These are phyloP conservation scores for Boletus bicolor DNA, from an alignment of 768 basidiomycete species.

Conservation along the genomic window DNA sequence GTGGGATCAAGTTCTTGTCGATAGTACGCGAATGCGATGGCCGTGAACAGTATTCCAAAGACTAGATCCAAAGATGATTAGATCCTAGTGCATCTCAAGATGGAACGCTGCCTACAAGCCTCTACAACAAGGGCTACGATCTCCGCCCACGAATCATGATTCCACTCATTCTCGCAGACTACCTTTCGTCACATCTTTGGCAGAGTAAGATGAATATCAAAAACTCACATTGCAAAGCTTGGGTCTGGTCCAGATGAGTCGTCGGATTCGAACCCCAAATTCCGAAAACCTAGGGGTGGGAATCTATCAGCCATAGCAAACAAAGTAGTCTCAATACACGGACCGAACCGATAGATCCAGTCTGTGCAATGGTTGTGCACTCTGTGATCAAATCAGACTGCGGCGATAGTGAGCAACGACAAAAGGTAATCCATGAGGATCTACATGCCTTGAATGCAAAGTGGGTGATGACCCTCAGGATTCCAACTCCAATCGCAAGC, in stretches of 20 bases:
- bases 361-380: conserved; percentile 43
- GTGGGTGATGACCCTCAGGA: conserved; percentile 60
- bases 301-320: conserved; percentile 13
- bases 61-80: conserved; percentile 35
- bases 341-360: conserved; percentile 34
- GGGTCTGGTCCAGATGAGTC: conserved; percentile 27
- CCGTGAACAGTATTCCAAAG: conserved; percentile 57
- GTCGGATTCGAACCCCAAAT: conserved; percentile 49
- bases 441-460: conserved; percentile 60
- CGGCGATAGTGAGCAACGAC: neutral
- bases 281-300: conserved; percentile 40
- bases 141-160: conserved; percentile 62
- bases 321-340: conserved; percentile 7
- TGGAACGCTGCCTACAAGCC: conserved; percentile 42
- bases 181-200: conserved; percentile 12
- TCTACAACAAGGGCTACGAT: conserved; percentile 62
- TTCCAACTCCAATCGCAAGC: conserved; percentile 47
- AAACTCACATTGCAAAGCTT: conserved; percentile 48
- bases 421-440: neutral
- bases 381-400: conserved; percentile 58
- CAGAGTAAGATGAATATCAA: neutral
- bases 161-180: conserved; percentile 67
- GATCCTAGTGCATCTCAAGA: neutral
- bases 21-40: conserved; percentile 67
- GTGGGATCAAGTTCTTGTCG: conserved; percentile 72